phyloP scores from a whole-genome alignment of 441 rosid genomes.

The Heliophila coronopifolia region DNA sequence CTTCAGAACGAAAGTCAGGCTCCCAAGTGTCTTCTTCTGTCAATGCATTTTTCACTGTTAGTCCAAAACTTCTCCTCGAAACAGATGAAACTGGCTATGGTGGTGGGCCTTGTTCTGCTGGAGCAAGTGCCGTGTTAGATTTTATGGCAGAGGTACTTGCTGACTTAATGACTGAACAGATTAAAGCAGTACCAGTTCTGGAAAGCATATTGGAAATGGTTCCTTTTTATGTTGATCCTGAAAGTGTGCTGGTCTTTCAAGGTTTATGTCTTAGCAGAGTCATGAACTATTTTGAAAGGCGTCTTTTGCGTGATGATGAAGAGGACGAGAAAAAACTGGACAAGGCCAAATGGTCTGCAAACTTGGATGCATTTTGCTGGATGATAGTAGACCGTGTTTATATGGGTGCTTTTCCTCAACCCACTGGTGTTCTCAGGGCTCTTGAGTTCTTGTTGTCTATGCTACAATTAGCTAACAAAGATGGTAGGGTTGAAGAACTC shows the following conservation, averaged over 20 bases:
- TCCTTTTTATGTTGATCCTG: constrained; percentile 79
- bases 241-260: constrained; percentile 76
- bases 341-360: constrained; percentile 87
- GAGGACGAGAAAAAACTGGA: constrained; percentile 93
- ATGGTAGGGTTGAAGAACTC: constrained; percentile 94
- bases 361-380: constrained; percentile 93
- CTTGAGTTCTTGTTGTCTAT: constrained; percentile 96
- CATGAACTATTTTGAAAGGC: constrained; percentile 98
- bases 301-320: constrained; percentile 97
- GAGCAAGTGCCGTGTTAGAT: constrained; percentile 88
- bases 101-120: constrained; percentile 97
- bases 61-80: constrained; percentile 66
- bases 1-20: constrained; percentile 54
- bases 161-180: constrained; percentile 85
- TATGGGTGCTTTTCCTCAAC: constrained; percentile 97
- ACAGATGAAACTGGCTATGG: constrained; percentile 88
- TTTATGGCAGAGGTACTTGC: constrained; percentile 93
- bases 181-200: constrained; percentile 65
- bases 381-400: constrained; percentile 95
- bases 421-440: constrained; percentile 72
- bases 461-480: constrained; percentile 96
- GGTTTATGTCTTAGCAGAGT: constrained; percentile 84
- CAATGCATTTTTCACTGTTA: constrained; percentile 48
- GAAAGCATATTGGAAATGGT: constrained; percentile 78
- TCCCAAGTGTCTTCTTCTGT: constrained; percentile 47